Percentiles rank a stretch among this genome's conserved stretches.
These are phyloP conservation scores for Vicia villosa DNA, from an alignment of 306 rosid genomes.

Conservation along the genomic window DNA sequence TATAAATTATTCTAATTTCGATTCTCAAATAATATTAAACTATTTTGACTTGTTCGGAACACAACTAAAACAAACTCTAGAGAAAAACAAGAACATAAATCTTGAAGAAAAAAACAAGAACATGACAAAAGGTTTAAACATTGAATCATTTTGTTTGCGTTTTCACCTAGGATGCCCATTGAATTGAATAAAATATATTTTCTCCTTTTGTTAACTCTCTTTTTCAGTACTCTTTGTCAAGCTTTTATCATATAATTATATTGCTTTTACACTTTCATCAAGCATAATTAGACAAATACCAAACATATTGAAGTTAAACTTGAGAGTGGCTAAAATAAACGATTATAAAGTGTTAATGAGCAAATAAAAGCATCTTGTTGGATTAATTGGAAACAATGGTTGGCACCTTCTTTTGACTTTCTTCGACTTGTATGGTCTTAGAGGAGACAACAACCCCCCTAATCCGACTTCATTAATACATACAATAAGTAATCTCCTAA, in stretches of 20 bases:
- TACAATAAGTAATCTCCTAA: too few relatives aligned
- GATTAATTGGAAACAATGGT: constrained; percentile 59
- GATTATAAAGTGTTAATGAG: constrained; percentile 25
- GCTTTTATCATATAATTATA: constrained; percentile 35
- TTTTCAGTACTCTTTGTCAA: constrained; percentile 29
- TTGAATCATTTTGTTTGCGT: constrained; percentile 41
- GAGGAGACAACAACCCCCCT: constrained; percentile 48
- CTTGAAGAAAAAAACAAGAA: background rate
- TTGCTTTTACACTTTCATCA: constrained; percentile 37
- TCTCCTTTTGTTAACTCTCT: constrained; percentile 14
- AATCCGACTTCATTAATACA: constrained; percentile 27
- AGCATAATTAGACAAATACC: constrained; percentile 45
- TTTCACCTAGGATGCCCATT: background rate
- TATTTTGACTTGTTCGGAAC: too few relatives aligned
- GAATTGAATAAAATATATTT: constrained; percentile 17
- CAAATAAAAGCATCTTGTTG: constrained; percentile 53
- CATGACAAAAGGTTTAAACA: constrained; percentile 32
- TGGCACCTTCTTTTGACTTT: constrained; percentile 64
- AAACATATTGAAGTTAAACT: constrained; percentile 41
- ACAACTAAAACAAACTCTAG: too few relatives aligned
- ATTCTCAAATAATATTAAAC: too few relatives aligned
- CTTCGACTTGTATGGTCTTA: constrained; percentile 41
- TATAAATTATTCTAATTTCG: too few relatives aligned
- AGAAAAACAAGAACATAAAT: too few relatives aligned
- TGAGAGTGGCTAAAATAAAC: constrained; percentile 26